Conservation (phyloP, 2,329 filamentous ascomycete species). For the Colletotrichum sp. region DNA sequence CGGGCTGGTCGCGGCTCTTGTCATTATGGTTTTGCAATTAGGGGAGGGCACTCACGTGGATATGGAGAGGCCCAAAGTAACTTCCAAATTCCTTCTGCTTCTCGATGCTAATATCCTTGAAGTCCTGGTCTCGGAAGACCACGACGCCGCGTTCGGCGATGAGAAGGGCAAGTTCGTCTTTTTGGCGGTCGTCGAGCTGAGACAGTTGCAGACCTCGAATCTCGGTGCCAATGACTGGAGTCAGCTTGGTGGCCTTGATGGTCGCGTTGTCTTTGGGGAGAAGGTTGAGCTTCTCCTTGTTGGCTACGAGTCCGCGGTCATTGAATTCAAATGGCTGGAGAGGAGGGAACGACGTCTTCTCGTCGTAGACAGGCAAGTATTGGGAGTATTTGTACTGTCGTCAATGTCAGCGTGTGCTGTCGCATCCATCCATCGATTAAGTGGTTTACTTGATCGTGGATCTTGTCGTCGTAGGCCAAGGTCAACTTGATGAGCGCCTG, state of each 20-base stretch:
- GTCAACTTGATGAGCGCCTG: not conserved
- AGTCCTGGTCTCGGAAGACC: conserved; percentile 39
- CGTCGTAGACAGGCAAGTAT: conserved; percentile 39
- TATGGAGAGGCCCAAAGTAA: conserved; percentile 41
- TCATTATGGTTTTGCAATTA: not conserved
- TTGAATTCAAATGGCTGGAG: conserved; percentile 34
- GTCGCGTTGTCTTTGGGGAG: conserved; percentile 22
- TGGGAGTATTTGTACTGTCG: conserved; percentile 33
- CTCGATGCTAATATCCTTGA: conserved; percentile 21
- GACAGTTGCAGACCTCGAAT: conserved; percentile 44
- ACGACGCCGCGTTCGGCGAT: conserved; percentile 46
- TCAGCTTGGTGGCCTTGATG: conserved; percentile 23
- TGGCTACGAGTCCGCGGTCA: conserved; percentile 34
- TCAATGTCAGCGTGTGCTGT: not conserved
- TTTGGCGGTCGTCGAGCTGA: conserved; percentile 40
- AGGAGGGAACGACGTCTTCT: conserved; percentile 30
- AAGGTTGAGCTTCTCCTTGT: conserved; percentile 33
- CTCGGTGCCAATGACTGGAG: conserved; percentile 42
- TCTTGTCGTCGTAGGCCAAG: conserved; percentile 3
- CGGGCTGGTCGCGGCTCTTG: conserved; percentile 31
- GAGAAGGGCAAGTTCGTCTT: conserved; percentile 46
- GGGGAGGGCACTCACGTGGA: conserved; percentile 26
- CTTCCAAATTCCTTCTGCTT: conserved; percentile 7
- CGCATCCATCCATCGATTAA: not conserved
- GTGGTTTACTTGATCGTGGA: not conserved